These are phyloP conservation scores for Exophiala phaeomuriformis DNA, from an alignment of 2,329 filamentous ascomycete genomes.

Conservation along the genomic window DNA sequence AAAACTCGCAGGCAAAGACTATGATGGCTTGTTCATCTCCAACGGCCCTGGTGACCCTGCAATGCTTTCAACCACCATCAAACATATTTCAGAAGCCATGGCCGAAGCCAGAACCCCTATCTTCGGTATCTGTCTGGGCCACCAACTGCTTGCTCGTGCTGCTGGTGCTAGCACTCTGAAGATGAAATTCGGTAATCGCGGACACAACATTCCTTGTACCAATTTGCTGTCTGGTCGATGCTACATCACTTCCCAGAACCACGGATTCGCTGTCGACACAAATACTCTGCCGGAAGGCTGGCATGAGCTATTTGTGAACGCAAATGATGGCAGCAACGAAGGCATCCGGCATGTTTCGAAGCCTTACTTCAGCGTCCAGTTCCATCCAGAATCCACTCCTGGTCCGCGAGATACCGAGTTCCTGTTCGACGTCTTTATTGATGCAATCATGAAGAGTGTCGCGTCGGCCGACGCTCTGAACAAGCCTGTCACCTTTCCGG, in stretches of 20 bases:
- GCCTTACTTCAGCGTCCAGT: conserved; percentile 98
- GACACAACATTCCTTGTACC: conserved; percentile 96
- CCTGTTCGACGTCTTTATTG: conserved; percentile 92
- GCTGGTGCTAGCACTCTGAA: conserved; percentile 79
- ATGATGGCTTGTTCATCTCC: conserved; percentile 94
- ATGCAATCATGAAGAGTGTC: conserved; percentile 68
- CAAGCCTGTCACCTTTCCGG: conserved; percentile 76
- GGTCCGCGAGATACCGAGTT: conserved; percentile 94
- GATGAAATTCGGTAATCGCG: conserved; percentile 99
- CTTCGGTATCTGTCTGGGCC: conserved; percentile 93
- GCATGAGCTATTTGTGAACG: conserved; percentile 94
- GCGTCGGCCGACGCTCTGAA: conserved; percentile 59
- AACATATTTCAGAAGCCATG: conserved; percentile 69
- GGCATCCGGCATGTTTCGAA: conserved; percentile 80
- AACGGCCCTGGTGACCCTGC: conserved; percentile 96
- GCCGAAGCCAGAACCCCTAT: conserved; percentile 75
- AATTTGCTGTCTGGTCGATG: conserved; percentile 92
- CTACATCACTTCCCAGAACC: conserved; percentile 98
- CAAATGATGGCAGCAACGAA: conserved; percentile 97
- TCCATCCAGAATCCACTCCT: conserved; percentile 94
- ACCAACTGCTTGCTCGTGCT: conserved; percentile 84
- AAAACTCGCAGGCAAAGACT: conserved; percentile 66
- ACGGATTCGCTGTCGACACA: conserved; percentile 88
- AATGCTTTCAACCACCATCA: conserved; percentile 69
- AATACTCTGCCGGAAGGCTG: conserved; percentile 67